Evolutionary conservation across 2,329 filamentous ascomycete genomes (phyloP), one percentile per base, ranked within the genome.

Genomic region (Dothidotthia symphoricarpi): DNA sequence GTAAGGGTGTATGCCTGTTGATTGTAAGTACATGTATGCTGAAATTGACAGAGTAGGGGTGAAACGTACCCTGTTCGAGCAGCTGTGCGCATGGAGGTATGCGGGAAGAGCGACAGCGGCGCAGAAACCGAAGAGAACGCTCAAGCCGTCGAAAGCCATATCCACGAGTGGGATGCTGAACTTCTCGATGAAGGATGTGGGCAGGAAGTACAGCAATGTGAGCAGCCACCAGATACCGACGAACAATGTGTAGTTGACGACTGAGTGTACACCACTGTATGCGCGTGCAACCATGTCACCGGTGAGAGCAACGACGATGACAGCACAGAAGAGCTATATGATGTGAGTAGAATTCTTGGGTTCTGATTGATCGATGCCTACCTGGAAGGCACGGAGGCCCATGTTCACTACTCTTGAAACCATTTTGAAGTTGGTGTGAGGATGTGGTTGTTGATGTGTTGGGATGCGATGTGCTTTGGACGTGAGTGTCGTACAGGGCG

Each of bases 81-180:
- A 91, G 74, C 85, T 82, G 61, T 82, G 79, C 6, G 76, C 80
- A n/a, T 71, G 67, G 7, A 90, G 75, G 65, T 83, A 82, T 16
- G 84, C 82, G 4, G 86, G 78, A 28, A 87, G 74, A 8, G 86
- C 85, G 43, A 90, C 74, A 45, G 77, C 85, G 39, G 72, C 77
- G 63, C 86, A 82, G 57, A 89, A 80, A 50, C 79, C 83, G 72
- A 90, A 85, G 37, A 89, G 63, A 2, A 77, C 72, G 36, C 81
- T 78, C 22, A 81, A 54, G 10, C 58, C 70, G 65, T 88, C 84
- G 32, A 84, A 64, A 11, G 66, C 70, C 24, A 83, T 61, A 39
- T 78, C 66, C 33, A 78, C 63, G 12, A 81, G 58, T 17, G 77
- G 75, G 36, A 79, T 63, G 46, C 70, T 69, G 41, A 81, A 66